phyloP scores from a whole-genome alignment of 768 basidiomycete species.

The Tricholoma sp. region DNA sequence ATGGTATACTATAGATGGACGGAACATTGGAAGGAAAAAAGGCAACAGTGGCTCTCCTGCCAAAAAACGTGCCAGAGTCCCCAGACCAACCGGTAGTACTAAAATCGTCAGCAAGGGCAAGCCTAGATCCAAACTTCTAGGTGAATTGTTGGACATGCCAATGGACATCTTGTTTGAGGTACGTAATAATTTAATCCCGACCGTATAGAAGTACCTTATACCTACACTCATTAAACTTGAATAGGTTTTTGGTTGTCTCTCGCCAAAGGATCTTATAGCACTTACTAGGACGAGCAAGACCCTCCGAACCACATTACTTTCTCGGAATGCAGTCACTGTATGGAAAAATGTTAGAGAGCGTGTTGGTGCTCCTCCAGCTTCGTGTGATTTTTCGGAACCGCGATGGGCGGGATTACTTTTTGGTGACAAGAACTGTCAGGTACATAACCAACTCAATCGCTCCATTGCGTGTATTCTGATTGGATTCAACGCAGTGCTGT shows the following conservation, averaged over 20 bases:
- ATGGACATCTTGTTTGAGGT: conserved; percentile 23
- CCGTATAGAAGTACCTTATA: background rate
- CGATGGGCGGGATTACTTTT: conserved; percentile 24
- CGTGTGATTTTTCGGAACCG: conserved; percentile 19
- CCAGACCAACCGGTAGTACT: background rate
- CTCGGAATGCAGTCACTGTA: conserved; percentile 11
- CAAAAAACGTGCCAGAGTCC: conserved; percentile 1
- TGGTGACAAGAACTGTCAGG: conserved; percentile 18
- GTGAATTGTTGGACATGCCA: conserved; percentile 19
- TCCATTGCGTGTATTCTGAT: background rate
- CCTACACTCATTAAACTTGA: background rate
- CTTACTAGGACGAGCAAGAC: conserved; percentile 19
- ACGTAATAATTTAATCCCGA: background rate
- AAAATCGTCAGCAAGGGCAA: background rate
- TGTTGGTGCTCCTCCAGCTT: conserved; percentile 15
- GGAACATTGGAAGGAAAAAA: background rate
- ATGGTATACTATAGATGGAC: background rate
- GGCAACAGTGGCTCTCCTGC: background rate
- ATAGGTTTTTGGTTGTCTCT: conserved; percentile 21
- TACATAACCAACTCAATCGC: conserved; percentile 1
- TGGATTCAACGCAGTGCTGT: conserved; percentile 12
- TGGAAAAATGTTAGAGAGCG: conserved; percentile 20
- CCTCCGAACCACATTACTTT: conserved; percentile 16
- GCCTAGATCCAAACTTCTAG: background rate
- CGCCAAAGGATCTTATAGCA: conserved; percentile 19